Percentiles rank a stretch among this genome's conserved stretches.
phyloP scores from a whole-genome alignment of 257 asterid species.

The Scutellaria minor region DNA sequence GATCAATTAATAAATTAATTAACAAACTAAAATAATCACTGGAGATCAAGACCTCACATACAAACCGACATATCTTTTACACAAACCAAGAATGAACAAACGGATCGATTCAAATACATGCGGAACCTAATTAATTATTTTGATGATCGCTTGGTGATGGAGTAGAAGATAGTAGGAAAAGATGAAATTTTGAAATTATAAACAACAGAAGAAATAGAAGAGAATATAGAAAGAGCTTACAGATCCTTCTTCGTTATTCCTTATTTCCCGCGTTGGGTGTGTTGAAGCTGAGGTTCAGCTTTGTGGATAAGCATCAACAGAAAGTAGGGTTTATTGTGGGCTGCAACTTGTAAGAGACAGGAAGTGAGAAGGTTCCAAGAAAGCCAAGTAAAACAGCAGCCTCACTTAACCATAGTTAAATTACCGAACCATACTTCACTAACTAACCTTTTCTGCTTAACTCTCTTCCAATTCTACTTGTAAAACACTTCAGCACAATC shows the following conservation, averaged over 20 bases:
- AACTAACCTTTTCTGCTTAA: too few species aligned
- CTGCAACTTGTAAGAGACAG: too few species aligned
- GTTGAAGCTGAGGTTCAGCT: background rate
- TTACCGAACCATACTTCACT: too few species aligned
- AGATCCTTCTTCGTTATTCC: background rate
- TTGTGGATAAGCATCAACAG: constrained; percentile 26
- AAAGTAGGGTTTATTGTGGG: too few species aligned
- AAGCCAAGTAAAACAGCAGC: too few species aligned
- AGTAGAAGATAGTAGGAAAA: constrained; percentile 12
- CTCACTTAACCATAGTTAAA: too few species aligned
- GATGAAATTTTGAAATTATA: background rate
- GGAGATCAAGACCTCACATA: background rate
- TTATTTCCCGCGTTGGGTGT: background rate
- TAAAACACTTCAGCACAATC: too few species aligned
- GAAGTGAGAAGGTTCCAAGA: background rate
- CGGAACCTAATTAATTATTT: constrained; percentile 4
- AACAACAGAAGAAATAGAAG: background rate
- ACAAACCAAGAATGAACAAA: background rate
- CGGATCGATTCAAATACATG: background rate
- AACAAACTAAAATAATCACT: background rate
- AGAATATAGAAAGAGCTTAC: constrained; percentile 19
- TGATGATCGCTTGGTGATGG: constrained; percentile 27
- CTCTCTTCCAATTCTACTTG: too few species aligned
- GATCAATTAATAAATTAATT: background rate
- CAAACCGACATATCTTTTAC: background rate